Evolutionary conservation across 495 filamentous ascomycete species (phyloP).

Genomic region (Daldinia concentrica): DNA sequence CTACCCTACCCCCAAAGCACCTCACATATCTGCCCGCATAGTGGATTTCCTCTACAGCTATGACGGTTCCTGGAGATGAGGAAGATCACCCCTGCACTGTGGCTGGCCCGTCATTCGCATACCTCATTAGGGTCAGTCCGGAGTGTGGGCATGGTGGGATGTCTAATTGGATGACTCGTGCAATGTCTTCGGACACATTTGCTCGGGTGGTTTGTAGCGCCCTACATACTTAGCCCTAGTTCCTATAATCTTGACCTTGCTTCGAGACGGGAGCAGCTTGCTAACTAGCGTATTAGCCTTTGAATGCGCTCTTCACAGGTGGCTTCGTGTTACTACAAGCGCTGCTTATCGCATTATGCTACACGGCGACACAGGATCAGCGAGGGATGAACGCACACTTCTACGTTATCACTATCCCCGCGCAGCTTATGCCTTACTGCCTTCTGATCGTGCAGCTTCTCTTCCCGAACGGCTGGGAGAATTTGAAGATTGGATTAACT

Average conservation of each 20-base stretch:
- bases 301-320: constrained; percentile 62
- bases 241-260: constrained; percentile 4
- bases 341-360: constrained; percentile 78
- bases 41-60: constrained; percentile 73
- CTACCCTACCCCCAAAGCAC: constrained; percentile 50
- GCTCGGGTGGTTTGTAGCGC: constrained; percentile 78
- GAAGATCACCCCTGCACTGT: constrained; percentile 90
- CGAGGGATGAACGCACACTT: constrained; percentile 73
- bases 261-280: constrained; percentile 19
- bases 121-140: constrained; percentile 73
- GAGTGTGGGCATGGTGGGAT: constrained; percentile 91
- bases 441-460: constrained; percentile 77
- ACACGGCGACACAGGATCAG: constrained; percentile 85
- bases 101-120: constrained; percentile 81
- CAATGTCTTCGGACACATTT: constrained; percentile 65
- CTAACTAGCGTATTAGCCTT: constrained; percentile 50
- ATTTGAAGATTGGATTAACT: constrained; percentile 64
- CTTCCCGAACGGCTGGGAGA: constrained; percentile 54
- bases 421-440: constrained; percentile 77
- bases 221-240: constrained; percentile 73
- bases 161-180: constrained; percentile 82
- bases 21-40: constrained; percentile 98
- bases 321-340: constrained; percentile 67
- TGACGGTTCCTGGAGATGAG: constrained; percentile 98
- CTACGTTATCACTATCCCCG: constrained; percentile 79